phyloP scores from a whole-genome alignment of 208 protist genomes.

The Wallacemonas rigidus region DNA sequence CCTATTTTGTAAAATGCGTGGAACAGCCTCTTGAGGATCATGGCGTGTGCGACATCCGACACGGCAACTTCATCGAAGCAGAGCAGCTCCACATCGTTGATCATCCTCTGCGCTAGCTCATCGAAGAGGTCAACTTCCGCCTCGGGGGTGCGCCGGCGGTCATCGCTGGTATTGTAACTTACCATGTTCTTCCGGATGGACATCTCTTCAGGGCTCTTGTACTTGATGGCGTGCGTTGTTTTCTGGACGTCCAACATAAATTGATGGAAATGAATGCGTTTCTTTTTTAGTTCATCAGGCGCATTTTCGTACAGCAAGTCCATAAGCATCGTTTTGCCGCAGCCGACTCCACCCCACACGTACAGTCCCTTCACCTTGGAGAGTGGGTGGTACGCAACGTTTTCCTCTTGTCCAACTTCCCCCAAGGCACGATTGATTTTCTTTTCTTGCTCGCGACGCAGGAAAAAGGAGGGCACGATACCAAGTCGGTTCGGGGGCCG shows the following conservation, averaged over 20 bases:
- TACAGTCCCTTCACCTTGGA: conserved; percentile 92
- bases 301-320: conserved; percentile 93
- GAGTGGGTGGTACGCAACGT: conserved; percentile 66
- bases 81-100: conserved; percentile 89
- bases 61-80: conserved; percentile 96
- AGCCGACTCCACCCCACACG: conserved; percentile 95
- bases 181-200: conserved; percentile 40
- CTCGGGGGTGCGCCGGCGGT: conserved; percentile 59
- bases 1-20: conserved; percentile 91
- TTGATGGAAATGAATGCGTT: conserved; percentile 94
- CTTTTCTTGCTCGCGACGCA: conserved; percentile 73
- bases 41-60: conserved; percentile 94
- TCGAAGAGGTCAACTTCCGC: conserved; percentile 80
- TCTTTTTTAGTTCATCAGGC: conserved; percentile 78
- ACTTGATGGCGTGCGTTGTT: conserved; percentile 75
- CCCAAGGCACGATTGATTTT: conserved; percentile 59
- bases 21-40: conserved; percentile 95
- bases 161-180: conserved; percentile 53
- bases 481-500: conserved; percentile 83
- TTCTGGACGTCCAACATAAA: conserved; percentile 96
- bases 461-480: conserved; percentile 77
- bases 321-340: conserved; percentile 97
- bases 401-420: conserved; percentile 29
- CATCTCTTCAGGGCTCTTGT: conserved; percentile 63
- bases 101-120: conserved; percentile 85